Conservation (phyloP, 2,329 filamentous ascomycete genomes). For the Escovopsis sp. region DNA sequence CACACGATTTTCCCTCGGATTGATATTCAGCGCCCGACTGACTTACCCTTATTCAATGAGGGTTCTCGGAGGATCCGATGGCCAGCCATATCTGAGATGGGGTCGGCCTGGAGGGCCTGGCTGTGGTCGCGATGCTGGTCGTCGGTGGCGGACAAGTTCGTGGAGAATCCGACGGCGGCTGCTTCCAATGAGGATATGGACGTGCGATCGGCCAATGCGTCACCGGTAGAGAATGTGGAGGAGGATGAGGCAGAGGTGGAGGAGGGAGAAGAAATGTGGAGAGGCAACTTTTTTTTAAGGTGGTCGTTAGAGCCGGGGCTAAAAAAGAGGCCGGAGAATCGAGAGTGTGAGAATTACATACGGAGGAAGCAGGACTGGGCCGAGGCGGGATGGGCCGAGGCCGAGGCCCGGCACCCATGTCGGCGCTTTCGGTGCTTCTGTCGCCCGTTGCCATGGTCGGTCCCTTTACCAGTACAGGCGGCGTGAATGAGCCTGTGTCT, state of each 20-base stretch:
- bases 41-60: slow-evolving; percentile 49
- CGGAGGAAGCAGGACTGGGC: slow-evolving; percentile 8
- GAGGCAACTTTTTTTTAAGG: no score
- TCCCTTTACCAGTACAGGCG: no score
- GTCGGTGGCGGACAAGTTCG: slow-evolving; percentile 41
- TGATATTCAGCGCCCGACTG: neutral
- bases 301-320: slow-evolving; percentile 21
- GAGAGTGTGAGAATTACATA: slow-evolving; percentile 17
- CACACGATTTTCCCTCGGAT: no score
- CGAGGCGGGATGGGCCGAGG: neutral
- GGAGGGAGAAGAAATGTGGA: slow-evolving; percentile 28
- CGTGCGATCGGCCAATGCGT: slow-evolving; percentile 37
- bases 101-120: slow-evolving; percentile 39
- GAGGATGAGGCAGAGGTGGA: slow-evolving; percentile 37
- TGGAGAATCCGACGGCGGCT: slow-evolving; percentile 40
- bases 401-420: neutral
- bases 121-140: slow-evolving; percentile 47
- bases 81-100: slow-evolving; percentile 37
- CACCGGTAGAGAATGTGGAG: slow-evolving; percentile 28
- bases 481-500: no score
- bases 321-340: slow-evolving; percentile 35
- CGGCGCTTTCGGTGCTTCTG: no score
- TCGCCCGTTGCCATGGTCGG: no score
- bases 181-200: slow-evolving; percentile 44
- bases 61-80: slow-evolving; percentile 49